Evolutionary conservation across 1,139 yeast genomes (phyloP).

Genomic region (Geotrichum reessii): DNA sequence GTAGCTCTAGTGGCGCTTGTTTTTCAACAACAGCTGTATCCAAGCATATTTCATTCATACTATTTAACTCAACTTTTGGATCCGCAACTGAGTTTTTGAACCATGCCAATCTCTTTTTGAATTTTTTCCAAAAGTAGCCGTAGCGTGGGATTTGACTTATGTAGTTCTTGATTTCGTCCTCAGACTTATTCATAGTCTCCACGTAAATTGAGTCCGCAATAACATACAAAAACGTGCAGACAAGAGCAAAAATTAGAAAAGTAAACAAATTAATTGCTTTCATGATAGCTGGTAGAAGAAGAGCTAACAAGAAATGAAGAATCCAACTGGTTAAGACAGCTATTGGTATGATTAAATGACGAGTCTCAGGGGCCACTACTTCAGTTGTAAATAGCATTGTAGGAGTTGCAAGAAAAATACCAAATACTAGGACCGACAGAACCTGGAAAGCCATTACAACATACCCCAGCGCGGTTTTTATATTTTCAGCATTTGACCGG

Average conservation of each 20-base stretch:
- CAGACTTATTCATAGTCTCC: background rate
- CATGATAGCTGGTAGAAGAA: slow-evolving; percentile 40
- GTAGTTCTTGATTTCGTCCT: background rate
- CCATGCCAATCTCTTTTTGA: background rate
- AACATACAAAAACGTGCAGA: slow-evolving; percentile 30
- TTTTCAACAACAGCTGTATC: background rate
- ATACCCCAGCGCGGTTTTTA: slow-evolving; percentile 34
- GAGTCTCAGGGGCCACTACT: slow-evolving; percentile 45
- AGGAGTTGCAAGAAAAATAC: slow-evolving; percentile 38
- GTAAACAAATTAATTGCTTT: slow-evolving; percentile 41
- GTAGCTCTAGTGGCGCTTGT: background rate
- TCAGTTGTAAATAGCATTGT: slow-evolving; percentile 51
- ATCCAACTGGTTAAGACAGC: slow-evolving; percentile 54
- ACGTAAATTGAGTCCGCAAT: background rate
- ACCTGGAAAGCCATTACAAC: slow-evolving; percentile 45
- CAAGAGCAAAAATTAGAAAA: slow-evolving; percentile 41
- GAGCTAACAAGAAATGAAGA: slow-evolving; percentile 37
- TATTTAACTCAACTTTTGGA: background rate
- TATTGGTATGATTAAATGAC: slow-evolving; percentile 49
- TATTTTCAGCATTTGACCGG: slow-evolving; percentile 22
- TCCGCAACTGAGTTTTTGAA: background rate
- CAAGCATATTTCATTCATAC: background rate
- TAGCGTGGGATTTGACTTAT: background rate
- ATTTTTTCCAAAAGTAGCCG: background rate
- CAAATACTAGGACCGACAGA: slow-evolving; percentile 46